Conservation (phyloP, 192 early-diverging fungal species). For the Coemansia asiatica region DNA sequence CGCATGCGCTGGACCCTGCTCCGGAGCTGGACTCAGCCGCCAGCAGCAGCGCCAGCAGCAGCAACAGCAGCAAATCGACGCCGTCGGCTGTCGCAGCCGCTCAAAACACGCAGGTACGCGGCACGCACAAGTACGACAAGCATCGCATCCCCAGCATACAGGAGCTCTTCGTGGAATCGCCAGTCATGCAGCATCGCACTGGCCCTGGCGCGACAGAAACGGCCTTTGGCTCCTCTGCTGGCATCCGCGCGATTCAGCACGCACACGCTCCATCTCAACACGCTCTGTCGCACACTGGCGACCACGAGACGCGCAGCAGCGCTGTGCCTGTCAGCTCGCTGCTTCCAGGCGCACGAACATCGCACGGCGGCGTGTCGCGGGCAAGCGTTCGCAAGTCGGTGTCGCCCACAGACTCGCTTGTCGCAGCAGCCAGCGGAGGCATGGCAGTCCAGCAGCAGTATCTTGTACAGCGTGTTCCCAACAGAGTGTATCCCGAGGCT, state of each 20-base stretch:
- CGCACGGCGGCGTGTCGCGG: slow-evolving; percentile 16
- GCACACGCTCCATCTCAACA: slow-evolving; percentile 14
- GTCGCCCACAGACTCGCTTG: slow-evolving; percentile 16
- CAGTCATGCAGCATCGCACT: slow-evolving; percentile 12
- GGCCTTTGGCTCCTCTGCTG: not conserved
- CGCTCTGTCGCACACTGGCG: slow-evolving; percentile 20
- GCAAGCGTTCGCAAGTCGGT: slow-evolving; percentile 18
- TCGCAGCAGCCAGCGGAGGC: slow-evolving; percentile 6
- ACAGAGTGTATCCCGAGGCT: slow-evolving; percentile 9
- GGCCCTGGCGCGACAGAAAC: slow-evolving; percentile 1
- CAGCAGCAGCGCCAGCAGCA: slow-evolving; percentile 26
- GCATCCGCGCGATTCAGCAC: slow-evolving; percentile 21
- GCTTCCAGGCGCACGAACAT: slow-evolving; percentile 33
- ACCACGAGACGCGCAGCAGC: slow-evolving; percentile 38
- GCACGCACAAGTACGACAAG: slow-evolving; percentile 36
- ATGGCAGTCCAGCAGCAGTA: slow-evolving; percentile 43
- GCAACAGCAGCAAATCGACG: slow-evolving; percentile 41
- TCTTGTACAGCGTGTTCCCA: slow-evolving; percentile 37
- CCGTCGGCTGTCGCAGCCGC: slow-evolving; percentile 10
- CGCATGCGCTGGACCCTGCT: slow-evolving; percentile 13
- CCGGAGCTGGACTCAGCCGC: slow-evolving; percentile 22
- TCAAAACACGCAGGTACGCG: not conserved
- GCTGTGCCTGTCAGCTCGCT: slow-evolving; percentile 49
- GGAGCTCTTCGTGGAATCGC: slow-evolving; percentile 40
- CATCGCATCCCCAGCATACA: slow-evolving; percentile 25